These are phyloP conservation scores for Xylaria polymorpha DNA, from an alignment of 2,329 filamentous ascomycete genomes.

Conservation along the genomic window DNA sequence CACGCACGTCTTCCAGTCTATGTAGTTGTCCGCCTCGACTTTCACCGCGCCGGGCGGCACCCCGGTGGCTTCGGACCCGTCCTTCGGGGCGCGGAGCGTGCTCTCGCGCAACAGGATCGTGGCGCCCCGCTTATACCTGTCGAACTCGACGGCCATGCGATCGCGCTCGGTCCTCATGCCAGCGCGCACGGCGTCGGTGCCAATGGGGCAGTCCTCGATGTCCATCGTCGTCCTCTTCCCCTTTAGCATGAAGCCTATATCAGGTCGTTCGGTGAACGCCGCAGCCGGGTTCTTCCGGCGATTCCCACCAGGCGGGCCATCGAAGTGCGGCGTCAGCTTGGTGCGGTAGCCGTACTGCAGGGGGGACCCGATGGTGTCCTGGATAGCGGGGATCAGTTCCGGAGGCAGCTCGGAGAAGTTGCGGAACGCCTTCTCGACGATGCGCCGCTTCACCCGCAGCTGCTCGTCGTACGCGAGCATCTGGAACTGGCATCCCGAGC, in stretches of 20 bases:
- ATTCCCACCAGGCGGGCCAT: conserved; percentile 70
- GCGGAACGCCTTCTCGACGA: conserved; percentile 90
- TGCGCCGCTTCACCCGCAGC: conserved; percentile 82
- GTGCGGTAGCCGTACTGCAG: conserved; percentile 94
- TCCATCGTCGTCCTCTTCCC: conserved; percentile 84
- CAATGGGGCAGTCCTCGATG: conserved; percentile 97
- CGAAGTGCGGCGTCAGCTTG: conserved; percentile 96
- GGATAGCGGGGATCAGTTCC: conserved; percentile 78
- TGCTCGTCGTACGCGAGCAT: conserved; percentile 93
- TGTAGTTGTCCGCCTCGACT: conserved; percentile 68
- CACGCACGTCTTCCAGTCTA: conserved; percentile 87
- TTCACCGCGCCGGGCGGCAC: conserved; percentile 55
- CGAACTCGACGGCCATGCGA: conserved; percentile 76
- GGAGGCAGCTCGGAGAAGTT: conserved; percentile 89
- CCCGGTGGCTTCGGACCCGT: conserved; percentile 40
- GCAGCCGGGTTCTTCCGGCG: conserved; percentile 61
- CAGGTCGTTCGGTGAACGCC: conserved; percentile 72
- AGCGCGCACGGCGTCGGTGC: conserved; percentile 82
- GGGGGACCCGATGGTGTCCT: conserved; percentile 89
- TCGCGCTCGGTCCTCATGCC: conserved; percentile 84
- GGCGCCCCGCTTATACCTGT: conserved; percentile 81
- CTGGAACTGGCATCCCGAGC: conserved; percentile 96
- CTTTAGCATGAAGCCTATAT: conserved; percentile 92
- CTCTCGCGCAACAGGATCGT: conserved; percentile 90
- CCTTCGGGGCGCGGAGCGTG: conserved; percentile 74